Base-by-base conservation (phyloP, 768 basidiomycete species). In the Gelatoporia subvermispora region DNA sequence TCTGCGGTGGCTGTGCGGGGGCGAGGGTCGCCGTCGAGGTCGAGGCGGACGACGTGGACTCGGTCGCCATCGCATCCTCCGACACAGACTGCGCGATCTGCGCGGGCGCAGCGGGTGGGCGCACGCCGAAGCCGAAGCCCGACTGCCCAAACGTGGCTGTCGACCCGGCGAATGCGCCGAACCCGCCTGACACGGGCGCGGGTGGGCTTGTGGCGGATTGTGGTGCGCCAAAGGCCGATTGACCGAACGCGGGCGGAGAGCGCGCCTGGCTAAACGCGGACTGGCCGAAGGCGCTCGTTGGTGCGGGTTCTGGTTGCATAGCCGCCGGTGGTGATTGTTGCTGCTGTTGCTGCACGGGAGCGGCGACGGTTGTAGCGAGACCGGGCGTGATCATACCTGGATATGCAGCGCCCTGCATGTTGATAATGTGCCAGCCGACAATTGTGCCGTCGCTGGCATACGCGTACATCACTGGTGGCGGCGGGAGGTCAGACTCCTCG, bases 401-500 rank as follows among this genome's bases (percentile, higher is more conserved):
- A 58, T 88, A 90, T 8, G 75, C 68, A 16, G 55, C 63, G 1
- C 71, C 73, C 36, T 74, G 75, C 8, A 71, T 68, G 59, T 84
- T 79, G 34, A 86, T 76, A 18, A 85, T 59, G 60, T 81, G 72
- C 87, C 88, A 92, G 3, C 73, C 88, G 41, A 81, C 76, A 20
- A 92, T 47, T 0, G 87, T 86, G 17, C 88, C 88, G 58, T 92
- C 88, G 46, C 82, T 88, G 10, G 86, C 73, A 63, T 87, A 90
- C 2, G 79, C 82, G 61, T 81, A 89, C 65, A 89, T 66, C 47
- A 88, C 71, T 0, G 88, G 88, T 11, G 73, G 72, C 9, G 77
- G 68, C 10, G 77, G 75, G 2, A 74, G 51, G 11, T 71, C 70
- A 5, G 68, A 57, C 13, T 61, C 63, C 53, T 76, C 75, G 3